These are phyloP conservation scores for Discostella stelligera DNA, from an alignment of 352 stramenopile genomes.

Conservation along the genomic window DNA sequence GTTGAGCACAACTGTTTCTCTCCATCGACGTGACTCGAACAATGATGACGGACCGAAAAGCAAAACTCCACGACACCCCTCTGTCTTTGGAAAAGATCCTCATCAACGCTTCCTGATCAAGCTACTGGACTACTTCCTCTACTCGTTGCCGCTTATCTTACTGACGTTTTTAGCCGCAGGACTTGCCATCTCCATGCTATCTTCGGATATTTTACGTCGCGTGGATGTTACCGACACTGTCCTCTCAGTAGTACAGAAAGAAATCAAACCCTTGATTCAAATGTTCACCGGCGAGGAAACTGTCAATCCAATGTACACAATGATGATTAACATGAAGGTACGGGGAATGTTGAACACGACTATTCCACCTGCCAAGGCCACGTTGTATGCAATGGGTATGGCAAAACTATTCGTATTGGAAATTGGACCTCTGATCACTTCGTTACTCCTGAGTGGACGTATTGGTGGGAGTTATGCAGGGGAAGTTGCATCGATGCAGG, in stretches of 20 bases:
- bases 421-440: constrained; percentile 75
- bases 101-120: constrained; percentile 60
- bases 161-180: constrained; percentile 73
- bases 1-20: constrained; percentile 20
- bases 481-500: constrained; percentile 75
- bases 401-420: constrained; percentile 80
- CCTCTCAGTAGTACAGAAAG: constrained; percentile 60
- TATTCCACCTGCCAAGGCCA: constrained; percentile 70
- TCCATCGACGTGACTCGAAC: constrained; percentile 28
- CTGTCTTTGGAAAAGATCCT: constrained; percentile 55
- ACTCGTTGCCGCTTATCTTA: constrained; percentile 69
- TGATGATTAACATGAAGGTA: constrained; percentile 75
- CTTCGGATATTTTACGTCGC: constrained; percentile 61
- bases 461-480: constrained; percentile 77
- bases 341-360: constrained; percentile 58
- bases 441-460: constrained; percentile 69
- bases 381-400: constrained; percentile 77
- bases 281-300: constrained; percentile 71
- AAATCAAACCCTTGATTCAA: constrained; percentile 75
- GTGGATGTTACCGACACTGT: constrained; percentile 72
- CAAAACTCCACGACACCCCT: constrained; percentile 34
- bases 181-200: constrained; percentile 77
- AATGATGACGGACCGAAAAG: constrained; percentile 14
- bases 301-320: constrained; percentile 59
- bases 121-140: constrained; percentile 71